phyloP scores from a whole-genome alignment of 2,329 filamentous ascomycete genomes.

The Lachnum nothofagi region DNA sequence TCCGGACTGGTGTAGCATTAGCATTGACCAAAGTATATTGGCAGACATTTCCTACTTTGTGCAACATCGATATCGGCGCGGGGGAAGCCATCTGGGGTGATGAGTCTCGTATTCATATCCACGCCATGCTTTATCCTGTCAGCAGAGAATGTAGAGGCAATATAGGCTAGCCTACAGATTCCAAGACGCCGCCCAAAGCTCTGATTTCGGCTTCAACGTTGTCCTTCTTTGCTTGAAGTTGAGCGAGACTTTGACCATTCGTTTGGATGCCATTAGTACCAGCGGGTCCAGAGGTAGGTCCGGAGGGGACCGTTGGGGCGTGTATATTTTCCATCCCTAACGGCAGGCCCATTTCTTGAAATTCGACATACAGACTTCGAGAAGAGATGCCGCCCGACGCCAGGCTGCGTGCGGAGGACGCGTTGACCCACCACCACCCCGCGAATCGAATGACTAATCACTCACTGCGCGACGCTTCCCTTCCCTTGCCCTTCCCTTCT shows the following conservation, averaged over 20 bases:
- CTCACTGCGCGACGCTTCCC: too few species aligned
- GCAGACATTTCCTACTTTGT: conserved; percentile 59
- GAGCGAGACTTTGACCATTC: conserved; percentile 63
- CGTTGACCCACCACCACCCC: too few species aligned
- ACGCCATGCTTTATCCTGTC: conserved; percentile 67
- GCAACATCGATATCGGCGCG: conserved; percentile 91
- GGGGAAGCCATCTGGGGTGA: conserved; percentile 87
- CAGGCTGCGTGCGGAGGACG: too few species aligned
- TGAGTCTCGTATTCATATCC: conserved; percentile 82
- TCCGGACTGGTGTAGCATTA: conserved; percentile 62
- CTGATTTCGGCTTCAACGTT: conserved; percentile 80
- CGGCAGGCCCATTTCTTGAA: conserved; percentile 26
- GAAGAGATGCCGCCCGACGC: too few species aligned
- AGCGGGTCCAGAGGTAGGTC: conserved; percentile 59
- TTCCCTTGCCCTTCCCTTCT: too few species aligned
- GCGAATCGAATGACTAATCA: too few species aligned
- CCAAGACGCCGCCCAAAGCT: conserved; percentile 78
- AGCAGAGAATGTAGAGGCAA: conserved; percentile 6
- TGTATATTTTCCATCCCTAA: conserved; percentile 60
- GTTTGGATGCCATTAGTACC: conserved; percentile 56
- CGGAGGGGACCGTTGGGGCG: conserved; percentile 69
- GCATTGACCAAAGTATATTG: neutral
- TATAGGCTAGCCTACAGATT: conserved; percentile 57
- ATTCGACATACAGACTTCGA: too few species aligned
- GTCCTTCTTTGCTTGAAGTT: conserved; percentile 81